phyloP scores from a whole-genome alignment of 2,329 filamentous ascomycete species.

The Monilinia polystroma region DNA sequence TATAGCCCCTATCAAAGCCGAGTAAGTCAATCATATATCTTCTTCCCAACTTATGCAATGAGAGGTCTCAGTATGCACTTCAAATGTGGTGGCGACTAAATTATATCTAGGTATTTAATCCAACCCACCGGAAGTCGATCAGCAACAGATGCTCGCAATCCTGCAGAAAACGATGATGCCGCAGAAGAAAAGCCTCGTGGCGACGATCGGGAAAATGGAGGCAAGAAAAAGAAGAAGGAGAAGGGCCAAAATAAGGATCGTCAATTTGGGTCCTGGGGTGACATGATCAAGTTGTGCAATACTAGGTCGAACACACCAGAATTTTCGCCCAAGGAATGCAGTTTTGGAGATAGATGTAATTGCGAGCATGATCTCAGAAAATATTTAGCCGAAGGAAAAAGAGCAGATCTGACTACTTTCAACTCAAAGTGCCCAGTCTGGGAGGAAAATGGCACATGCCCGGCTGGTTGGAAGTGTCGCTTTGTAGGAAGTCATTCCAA shows the following conservation, averaged over 20 bases:
- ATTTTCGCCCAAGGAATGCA: constrained; percentile 74
- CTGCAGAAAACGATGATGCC: constrained; percentile 48
- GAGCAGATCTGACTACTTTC: constrained; percentile 75
- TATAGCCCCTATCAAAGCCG: constrained; percentile 38
- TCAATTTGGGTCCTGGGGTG: constrained; percentile 75
- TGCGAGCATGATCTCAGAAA: constrained; percentile 80
- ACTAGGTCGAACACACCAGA: constrained; percentile 70
- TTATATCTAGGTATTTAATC: constrained; percentile 37
- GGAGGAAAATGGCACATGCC: constrained; percentile 71
- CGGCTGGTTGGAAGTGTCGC: constrained; percentile 89
- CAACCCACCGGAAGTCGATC: constrained; percentile 28
- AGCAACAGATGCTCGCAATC: constrained; percentile 41
- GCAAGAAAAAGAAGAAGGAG: constrained; percentile 57
- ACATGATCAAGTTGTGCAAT: constrained; percentile 75
- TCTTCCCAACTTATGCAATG: background rate
- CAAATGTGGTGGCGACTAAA: constrained; percentile 9
- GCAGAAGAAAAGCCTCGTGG: constrained; percentile 50
- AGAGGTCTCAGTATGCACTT: background rate
- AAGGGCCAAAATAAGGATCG: constrained; percentile 81
- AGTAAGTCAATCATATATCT: constrained; percentile 32
- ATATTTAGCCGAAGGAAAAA: constrained; percentile 80
- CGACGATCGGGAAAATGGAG: constrained; percentile 42
- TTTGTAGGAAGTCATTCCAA: constrained; percentile 85
- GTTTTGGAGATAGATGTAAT: constrained; percentile 77
- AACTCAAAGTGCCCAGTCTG: constrained; percentile 79